Evolutionary conservation across 768 basidiomycete species (phyloP), one percentile per base, ranked within the genome.

Genomic region (Suillus tomentosus): DNA sequence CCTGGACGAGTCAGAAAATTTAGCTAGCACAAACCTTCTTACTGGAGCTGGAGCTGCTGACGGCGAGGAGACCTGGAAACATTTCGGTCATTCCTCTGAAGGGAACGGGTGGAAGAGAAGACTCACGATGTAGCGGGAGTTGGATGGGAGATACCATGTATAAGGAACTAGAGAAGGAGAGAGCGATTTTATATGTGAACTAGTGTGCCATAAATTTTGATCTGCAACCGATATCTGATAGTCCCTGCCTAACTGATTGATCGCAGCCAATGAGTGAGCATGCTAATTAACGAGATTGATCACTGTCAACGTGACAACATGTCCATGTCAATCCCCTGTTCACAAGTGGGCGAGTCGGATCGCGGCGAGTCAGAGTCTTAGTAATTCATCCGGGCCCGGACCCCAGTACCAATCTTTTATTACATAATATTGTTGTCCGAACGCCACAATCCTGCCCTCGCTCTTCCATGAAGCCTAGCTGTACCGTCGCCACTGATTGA

Each of bases 81-180:
- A 54, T 54, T 7, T 6, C 0, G 34, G n/a, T 54, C 6, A 54
- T n/a, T 54, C 31, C 3, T 54, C 19, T 54, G 53, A 36, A 54
- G 11, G 6, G 13, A n/a, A 54, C 1, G 11, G 2, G 6, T 37
- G 11, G n/a, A 54, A 54, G 34, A 54, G 53, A 36, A 36, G 5
- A 54, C 53, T 54, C 11, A 54, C 53, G 13, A 11, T 13, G 5
- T 13, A 54, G 34, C 17, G 31, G 31, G 5, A 6, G 27, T 31
- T 34, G 53, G 53, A 54, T 54, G 19, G 19, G 34, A 54, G 53
- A 54, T 54, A 54, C 53, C 53, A 54, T 54, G 34, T 54, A 36
- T 34, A 13, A 36, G 19, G 31, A n/a, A 9, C 22, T 14, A 50
- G 31, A n/a, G 31, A 54, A 54, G 53, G 53, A n/a, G 53, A 34